Base-by-base conservation (phyloP, 75 land plant genomes). In the Cryptomeria japonica region DNA sequence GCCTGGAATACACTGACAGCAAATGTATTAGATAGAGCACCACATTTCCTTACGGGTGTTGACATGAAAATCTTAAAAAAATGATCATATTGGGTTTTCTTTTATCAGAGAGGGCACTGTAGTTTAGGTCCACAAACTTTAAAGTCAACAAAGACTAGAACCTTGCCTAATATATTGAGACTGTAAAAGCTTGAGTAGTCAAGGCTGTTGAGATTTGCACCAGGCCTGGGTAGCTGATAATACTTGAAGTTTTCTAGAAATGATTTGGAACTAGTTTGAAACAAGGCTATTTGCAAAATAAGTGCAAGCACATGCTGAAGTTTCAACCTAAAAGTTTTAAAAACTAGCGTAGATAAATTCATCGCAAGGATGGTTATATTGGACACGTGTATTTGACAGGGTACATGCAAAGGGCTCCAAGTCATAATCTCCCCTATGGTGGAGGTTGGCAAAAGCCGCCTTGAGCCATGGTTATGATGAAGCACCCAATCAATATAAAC, bases 1-100 rank as follows among this genome's bases (percentile, higher is more conserved):
- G 96, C 96, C 96, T 95, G 89, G 25, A 78, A 41, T 13, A 72
- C 76, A 53, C 2, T 31, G 34, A 56, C 34, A 34, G n/a, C n/a
- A 64, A 64, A 64, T 5, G n/a, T 14, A 75, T 75, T 75, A 75
- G 70, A 61, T 34, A 32, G 32, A 73, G 37, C 12, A 32, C 77
- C 37, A 31, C 13, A 73, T 34, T 73, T 73, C 12, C 3, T 1
- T 2, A 73, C 32, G 13, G 6, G 1, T 34, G 15, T 34, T 34
- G 16, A 38, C 1, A 75, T 14, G 13, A 2, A 64, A 64, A 31
- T 34, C 37, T 75, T 9, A 11, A 75, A 34, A 12, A 32, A 13
- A 2, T 32, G 77, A 13, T 4, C 38, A 32, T 13, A 11, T 28
- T 25, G 37, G 34, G 37, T 75, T 34, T 34, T 75, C n/a, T 28